Base-by-base conservation (phyloP, 352 stramenopile genomes). In the Phytopythium oedochilum region DNA sequence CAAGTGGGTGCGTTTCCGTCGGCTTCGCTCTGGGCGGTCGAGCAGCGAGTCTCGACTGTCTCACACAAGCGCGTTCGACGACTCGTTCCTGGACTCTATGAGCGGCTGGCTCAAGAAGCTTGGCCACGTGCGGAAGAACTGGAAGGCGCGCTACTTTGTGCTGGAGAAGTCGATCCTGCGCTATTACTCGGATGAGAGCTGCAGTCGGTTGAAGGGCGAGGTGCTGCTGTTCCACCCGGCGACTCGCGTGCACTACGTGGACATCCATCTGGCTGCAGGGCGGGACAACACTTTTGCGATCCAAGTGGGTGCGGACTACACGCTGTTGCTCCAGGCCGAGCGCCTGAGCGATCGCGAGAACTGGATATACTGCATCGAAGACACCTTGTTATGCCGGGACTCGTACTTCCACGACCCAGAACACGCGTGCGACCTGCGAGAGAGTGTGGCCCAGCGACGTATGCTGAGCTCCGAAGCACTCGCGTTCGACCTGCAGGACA, bases 351-450 rank as follows among this genome's bases (percentile, higher is more conserved):
- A 89, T 20, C 76, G 81, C 5, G 81, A 91, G 57, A 84, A 86
- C 42, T 91, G 81, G 81, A 84, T 91, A 54, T 91, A 87, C 59
- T 86, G 76, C 49, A 83, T 91, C 22, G 81, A 91, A 66, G 81
- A 91, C 29, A 78, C 78, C 1, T 43, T 91, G 18, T 57, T 91
- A 1, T 91, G 81, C 56, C 76, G 81, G 11, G 76, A 91, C 15
- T 91, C 81, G 46, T 91, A 89, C 59, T 58, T 75, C 11, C 66
- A 81, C 8, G 59, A 76, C 34, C 57, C 63, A 5, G 60, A 63
- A n/a, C 56, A 60, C 11, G 69, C 63, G 7, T 71, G 70, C n/a
- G 73, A 86, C 46, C 38, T 86, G 32, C 71, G 75, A 7, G 75
- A 86, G 43, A 85, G 75, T 32, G 75, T 88, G 2, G 69, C 78